phyloP scores from a whole-genome alignment of 1,284 basidiomycete species.

The Pseudozyma flocculosa region DNA sequence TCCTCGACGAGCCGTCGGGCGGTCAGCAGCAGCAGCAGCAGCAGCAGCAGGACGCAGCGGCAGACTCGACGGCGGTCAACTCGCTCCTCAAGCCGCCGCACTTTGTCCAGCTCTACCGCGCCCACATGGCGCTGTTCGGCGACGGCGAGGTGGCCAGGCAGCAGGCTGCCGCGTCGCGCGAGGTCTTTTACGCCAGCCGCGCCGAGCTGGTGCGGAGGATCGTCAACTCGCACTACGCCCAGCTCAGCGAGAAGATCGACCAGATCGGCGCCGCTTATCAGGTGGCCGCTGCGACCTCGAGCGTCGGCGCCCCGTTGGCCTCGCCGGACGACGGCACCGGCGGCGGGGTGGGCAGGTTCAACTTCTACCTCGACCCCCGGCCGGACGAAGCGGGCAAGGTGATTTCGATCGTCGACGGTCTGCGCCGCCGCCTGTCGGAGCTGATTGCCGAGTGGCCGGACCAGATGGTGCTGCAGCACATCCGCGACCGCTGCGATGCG shows the following conservation, averaged over 20 bases:
- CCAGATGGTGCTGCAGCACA: conserved; percentile 89
- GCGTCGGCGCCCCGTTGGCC: conserved; percentile 9
- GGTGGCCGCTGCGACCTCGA: conserved; percentile 25
- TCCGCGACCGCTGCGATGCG: conserved; percentile 73
- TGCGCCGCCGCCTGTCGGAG: conserved; percentile 26
- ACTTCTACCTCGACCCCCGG: conserved; percentile 53
- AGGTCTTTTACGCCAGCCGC: conserved; percentile 14
- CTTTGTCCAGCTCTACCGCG: conserved; percentile 18
- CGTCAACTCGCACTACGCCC: conserved; percentile 22
- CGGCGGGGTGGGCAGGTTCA: conserved; percentile 13
- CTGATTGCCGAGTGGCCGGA: conserved; percentile 88
- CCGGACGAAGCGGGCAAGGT: conserved; percentile 36
- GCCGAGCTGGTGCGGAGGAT: conserved; percentile 21
- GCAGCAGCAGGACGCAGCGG: not conserved
- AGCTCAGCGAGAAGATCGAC: conserved; percentile 35
- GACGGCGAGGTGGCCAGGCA: conserved; percentile 1
- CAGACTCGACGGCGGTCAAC: not conserved
- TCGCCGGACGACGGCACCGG: conserved; percentile 1
- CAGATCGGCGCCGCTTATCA: conserved; percentile 39
- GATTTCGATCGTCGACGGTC: conserved; percentile 32
- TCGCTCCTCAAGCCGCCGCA: conserved; percentile 19
- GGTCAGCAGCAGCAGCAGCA: not conserved
- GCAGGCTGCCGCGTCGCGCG: not conserved
- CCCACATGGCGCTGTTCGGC: conserved; percentile 41
- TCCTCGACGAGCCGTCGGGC: conserved; percentile 50